Evolutionary conservation across 306 rosid genomes (phyloP).

Genomic region (Lotus japonicus): DNA sequence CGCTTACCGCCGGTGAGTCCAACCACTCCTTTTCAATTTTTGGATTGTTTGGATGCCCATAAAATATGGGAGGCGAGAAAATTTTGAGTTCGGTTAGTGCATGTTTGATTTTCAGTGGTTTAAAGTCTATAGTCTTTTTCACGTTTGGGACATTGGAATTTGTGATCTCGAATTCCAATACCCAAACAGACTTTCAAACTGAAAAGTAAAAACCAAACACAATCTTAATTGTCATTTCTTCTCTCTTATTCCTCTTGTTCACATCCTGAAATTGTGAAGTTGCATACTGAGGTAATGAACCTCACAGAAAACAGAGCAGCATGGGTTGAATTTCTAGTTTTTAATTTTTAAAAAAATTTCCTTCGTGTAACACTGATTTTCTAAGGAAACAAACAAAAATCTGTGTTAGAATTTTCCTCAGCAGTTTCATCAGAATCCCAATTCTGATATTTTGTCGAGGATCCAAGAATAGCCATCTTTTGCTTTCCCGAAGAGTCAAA

Average conservation of each 20-base stretch:
- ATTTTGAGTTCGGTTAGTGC: too few species aligned
- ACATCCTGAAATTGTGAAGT: not conserved
- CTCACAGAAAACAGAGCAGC: not conserved
- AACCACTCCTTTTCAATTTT: not conserved
- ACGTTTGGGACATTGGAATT: too few species aligned
- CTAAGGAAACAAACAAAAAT: slow-evolving; percentile 31
- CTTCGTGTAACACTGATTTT: not conserved
- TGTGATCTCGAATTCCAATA: too few species aligned
- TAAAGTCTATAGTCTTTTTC: too few species aligned
- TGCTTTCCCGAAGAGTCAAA: not conserved
- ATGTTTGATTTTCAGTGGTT: too few species aligned
- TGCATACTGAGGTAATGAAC: not conserved
- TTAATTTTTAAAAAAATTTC: not conserved
- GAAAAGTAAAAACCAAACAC: too few species aligned
- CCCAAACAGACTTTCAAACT: not conserved
- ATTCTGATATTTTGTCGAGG: slow-evolving; percentile 11
- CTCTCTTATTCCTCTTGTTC: not conserved
- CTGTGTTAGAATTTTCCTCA: not conserved
- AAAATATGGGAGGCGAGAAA: too few species aligned
- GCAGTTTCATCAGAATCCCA: slow-evolving; percentile 12
- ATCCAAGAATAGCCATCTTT: not conserved
- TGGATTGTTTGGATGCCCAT: too few species aligned
- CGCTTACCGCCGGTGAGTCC: too few species aligned
- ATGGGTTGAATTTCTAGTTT: not conserved
- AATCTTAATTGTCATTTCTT: too few species aligned